Percentiles rank a stretch among this genome's conserved stretches.
phyloP scores from a whole-genome alignment of 192 early-diverging fungal species.

The Podila verticillata region DNA sequence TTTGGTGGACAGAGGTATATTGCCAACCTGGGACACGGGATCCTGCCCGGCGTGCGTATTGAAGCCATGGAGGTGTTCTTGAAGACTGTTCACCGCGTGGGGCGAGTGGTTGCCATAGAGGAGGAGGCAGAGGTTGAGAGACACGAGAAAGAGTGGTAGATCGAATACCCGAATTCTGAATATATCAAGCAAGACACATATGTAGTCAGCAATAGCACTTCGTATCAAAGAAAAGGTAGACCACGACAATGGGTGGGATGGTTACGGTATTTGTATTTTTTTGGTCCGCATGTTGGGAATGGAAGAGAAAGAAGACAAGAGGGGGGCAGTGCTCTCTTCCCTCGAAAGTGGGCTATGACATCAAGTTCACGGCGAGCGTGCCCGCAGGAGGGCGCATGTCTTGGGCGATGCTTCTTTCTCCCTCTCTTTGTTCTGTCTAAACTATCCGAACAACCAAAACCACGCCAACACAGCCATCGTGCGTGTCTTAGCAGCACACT shows the following conservation, averaged over 20 bases:
- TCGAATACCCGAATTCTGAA: not conserved
- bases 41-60: slow-evolving; percentile 80
- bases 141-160: not conserved
- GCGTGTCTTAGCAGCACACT: too few species aligned
- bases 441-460: too few species aligned
- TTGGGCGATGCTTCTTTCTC: too few species aligned
- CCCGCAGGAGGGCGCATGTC: too few species aligned
- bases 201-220: not conserved
- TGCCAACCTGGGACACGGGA: slow-evolving; percentile 96
- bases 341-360: too few species aligned
- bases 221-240: not conserved
- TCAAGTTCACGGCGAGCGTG: too few species aligned
- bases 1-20: slow-evolving; percentile 86
- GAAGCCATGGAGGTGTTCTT: slow-evolving; percentile 74
- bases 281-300: not conserved
- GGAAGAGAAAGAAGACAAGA: not conserved
- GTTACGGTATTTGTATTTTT: too few species aligned
- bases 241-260: not conserved
- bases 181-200: not conserved
- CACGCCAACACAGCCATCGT: too few species aligned
- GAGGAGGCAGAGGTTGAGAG: not conserved
- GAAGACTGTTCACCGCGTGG: slow-evolving; percentile 69
- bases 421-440: too few species aligned
- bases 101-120: slow-evolving; percentile 37
- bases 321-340: slow-evolving; percentile 1